These are phyloP conservation scores for Luvunga scandens DNA, from an alignment of 345 rosid species.

Conservation along the genomic window DNA sequence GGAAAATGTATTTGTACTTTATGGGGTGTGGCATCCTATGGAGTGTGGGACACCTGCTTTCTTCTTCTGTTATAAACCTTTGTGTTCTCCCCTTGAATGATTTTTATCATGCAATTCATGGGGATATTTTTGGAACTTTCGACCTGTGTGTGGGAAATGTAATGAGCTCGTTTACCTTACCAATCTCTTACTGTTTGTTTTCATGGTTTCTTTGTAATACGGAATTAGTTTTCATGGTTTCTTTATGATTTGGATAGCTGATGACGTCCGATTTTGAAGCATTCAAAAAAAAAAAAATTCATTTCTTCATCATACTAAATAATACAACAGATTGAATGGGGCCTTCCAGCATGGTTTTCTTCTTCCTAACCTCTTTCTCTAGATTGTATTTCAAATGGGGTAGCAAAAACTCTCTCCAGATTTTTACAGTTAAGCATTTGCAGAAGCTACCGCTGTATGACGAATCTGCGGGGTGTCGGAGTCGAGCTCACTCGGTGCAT, in stretches of 20 bases:
- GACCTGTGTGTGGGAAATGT: not conserved
- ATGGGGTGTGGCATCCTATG: constrained; percentile 20
- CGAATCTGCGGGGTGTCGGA: constrained; percentile 1
- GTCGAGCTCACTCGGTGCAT: constrained; percentile 3
- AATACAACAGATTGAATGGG: not conserved
- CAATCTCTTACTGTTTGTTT: not conserved
- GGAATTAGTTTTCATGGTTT: not conserved
- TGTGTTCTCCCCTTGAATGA: constrained; percentile 34
- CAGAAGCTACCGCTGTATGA: constrained; percentile 10
- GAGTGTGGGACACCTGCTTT: constrained; percentile 7
- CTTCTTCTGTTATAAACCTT: not conserved
- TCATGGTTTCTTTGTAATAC: not conserved
- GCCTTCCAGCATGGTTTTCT: not conserved
- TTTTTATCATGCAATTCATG: constrained; percentile 45
- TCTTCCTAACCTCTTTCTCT: not conserved
- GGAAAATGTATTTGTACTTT: constrained; percentile 25
- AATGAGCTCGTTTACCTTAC: not conserved
- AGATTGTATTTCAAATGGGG: not conserved
- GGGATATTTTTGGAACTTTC: constrained; percentile 25
- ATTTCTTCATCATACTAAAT: not conserved
- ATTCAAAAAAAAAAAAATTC: not conserved
- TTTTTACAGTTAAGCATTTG: constrained; percentile 8
- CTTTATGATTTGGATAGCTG: not conserved
- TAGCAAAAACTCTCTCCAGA: no score
- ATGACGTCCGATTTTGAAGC: not conserved